phyloP scores from a whole-genome alignment of 2,329 filamentous ascomycete genomes.

The Aureobasidium subglaciale region DNA sequence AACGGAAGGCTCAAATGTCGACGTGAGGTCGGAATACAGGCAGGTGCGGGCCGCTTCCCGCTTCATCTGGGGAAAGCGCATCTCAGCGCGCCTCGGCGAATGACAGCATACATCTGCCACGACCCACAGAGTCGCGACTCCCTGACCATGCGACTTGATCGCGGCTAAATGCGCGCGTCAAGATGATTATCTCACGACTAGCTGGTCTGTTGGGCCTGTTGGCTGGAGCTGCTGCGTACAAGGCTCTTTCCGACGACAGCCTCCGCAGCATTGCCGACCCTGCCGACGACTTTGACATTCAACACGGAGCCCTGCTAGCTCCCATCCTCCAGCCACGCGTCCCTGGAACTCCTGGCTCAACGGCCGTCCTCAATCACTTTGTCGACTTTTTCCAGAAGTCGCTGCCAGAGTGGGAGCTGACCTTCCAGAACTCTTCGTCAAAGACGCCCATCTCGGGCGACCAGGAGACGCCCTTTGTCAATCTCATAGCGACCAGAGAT shows the following conservation, averaged over 20 bases:
- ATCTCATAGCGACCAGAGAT: constrained; percentile 79
- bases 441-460: constrained; percentile 70
- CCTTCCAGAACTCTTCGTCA: constrained; percentile 84
- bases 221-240: constrained; percentile 41
- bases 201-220: constrained; percentile 26
- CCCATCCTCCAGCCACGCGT: constrained; percentile 86
- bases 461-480: constrained; percentile 70
- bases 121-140: not conserved
- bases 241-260: constrained; percentile 64
- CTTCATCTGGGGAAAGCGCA: constrained; percentile 1
- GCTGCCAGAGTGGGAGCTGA: constrained; percentile 71
- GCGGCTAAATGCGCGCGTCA: constrained; percentile 5
- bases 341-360: constrained; percentile 72
- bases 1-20: not conserved
- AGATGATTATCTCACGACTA: constrained; percentile 22
- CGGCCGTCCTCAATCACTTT: constrained; percentile 71
- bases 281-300: constrained; percentile 63
- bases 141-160: constrained; percentile 12
- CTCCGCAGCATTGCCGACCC: constrained; percentile 66
- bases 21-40: not conserved
- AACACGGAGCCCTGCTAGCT: constrained; percentile 66
- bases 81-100: not conserved
- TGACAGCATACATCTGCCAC: not conserved
- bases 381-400: constrained; percentile 68
- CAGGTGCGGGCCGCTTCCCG: not conserved